Base-by-base conservation (phyloP, 768 basidiomycete species). In the Pholiota molesta region DNA sequence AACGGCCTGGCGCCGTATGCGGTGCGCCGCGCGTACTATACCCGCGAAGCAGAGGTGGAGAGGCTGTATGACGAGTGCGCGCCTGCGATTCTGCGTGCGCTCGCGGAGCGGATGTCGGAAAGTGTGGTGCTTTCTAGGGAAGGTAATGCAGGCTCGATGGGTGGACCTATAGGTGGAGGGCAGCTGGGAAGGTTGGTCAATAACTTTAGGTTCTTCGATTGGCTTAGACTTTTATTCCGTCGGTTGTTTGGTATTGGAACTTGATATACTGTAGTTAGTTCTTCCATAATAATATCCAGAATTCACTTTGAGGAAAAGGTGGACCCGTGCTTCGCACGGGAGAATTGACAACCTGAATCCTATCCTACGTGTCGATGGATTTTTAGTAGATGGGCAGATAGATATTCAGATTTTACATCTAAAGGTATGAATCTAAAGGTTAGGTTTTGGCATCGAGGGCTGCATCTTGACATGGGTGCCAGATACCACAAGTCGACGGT, bases 1-100 rank as follows among this genome's bases (percentile, higher is more conserved):
- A 95, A 95, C 69, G 87, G 83, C 7, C 71, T 90, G 47, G 94
- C 93, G 13, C 93, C 92, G 1, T 91, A 90, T 68, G 78, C 86
- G 5, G 92, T 90, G n/a, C 82, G 92, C 19, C 77, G 89, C 52
- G 77, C 84, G 4, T 85, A 88, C 62, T 81, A 90, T 62, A 74
- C 78, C 23, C 81, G 84, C 23, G 77, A 78, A 9, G 74, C 71
- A 19, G 93, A 94, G 75, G 77, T 94, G 11, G 79, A 79, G 61
- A 79, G 73, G 64, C 70, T 81, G 47, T 91, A 83, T 66, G 71
- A 78, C 31, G 82, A 79, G 6, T 79, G 80, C 42, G 85, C 73
- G 5, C 81, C 83, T 61, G 85, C 83, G 10, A 85, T 92, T 59
- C 62, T 83, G 59, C 63, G 71, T 68, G 64, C 71, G 69, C 63